Evolutionary conservation across 2,329 filamentous ascomycete species (phyloP).

Genomic region (Colletotrichum sp.): DNA sequence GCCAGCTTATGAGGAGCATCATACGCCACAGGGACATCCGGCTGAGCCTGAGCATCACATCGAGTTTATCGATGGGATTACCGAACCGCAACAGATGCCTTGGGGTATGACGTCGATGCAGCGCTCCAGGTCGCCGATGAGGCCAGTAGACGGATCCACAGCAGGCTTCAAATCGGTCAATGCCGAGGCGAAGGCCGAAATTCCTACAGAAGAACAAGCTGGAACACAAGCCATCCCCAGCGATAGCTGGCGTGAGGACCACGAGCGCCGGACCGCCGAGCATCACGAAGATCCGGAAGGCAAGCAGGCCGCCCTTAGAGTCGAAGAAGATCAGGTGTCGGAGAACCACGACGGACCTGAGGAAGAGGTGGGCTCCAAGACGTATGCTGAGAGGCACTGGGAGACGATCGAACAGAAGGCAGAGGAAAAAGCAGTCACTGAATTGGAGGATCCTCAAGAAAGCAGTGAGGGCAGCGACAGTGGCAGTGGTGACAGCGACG

Average conservation of each 20-base stretch:
- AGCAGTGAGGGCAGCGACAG: neutral
- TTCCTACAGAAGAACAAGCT: neutral
- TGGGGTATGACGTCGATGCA: slow-evolving; percentile 18
- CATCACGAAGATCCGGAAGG: neutral
- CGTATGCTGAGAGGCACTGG: slow-evolving; percentile 7
- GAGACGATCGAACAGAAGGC: neutral
- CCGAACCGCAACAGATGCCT: slow-evolving; percentile 10
- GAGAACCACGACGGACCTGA: slow-evolving; percentile 8
- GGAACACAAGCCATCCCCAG: neutral
- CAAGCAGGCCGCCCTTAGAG: neutral
- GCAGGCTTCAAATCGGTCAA: neutral
- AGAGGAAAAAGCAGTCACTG: neutral
- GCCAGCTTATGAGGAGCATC: neutral
- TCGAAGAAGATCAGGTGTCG: neutral
- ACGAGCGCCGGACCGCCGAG: neutral
- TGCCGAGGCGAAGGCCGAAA: neutral
- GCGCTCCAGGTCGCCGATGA: neutral
- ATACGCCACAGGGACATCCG: neutral
- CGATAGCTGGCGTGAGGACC: neutral
- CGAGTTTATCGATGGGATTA: slow-evolving; percentile 5
- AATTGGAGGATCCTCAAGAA: neutral
- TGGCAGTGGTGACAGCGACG: slow-evolving; percentile 5
- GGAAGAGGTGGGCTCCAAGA: neutral
- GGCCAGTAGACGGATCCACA: neutral
- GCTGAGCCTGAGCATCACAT: neutral